phyloP scores from a whole-genome alignment of 305 asterid species.

The Plantago coronopus region DNA sequence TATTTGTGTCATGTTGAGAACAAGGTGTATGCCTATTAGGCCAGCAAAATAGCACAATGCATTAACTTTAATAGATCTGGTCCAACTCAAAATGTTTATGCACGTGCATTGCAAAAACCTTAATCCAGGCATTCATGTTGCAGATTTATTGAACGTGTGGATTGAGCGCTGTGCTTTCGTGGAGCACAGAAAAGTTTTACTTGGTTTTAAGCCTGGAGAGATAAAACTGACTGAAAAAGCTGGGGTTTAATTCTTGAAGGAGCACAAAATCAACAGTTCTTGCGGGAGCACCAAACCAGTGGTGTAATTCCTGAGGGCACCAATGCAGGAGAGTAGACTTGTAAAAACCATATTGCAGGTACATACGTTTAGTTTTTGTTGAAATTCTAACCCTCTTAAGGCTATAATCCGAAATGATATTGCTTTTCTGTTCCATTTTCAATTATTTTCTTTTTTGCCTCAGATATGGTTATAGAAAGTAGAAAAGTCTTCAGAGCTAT shows the following conservation, averaged over 20 bases:
- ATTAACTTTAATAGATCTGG: no score
- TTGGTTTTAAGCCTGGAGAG: neutral
- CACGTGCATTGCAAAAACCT: neutral
- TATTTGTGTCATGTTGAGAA: no score
- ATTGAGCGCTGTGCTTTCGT: neutral
- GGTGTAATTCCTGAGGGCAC: no score
- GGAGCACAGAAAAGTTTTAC: neutral
- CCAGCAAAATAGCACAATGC: no score
- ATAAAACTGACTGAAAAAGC: neutral
- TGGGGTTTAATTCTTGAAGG: no score
- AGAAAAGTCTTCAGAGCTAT: constrained; percentile 1
- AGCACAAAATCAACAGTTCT: no score
- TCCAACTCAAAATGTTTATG: neutral
- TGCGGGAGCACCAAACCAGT: no score
- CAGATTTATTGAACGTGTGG: neutral
- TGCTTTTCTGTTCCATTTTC: neutral
- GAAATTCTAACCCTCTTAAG: neutral
- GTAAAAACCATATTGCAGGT: neutral
- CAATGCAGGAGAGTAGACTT: no score
- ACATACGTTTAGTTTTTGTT: neutral
- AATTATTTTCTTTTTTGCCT: neutral
- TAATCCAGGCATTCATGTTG: neutral
- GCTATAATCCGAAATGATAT: neutral
- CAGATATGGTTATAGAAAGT: neutral
- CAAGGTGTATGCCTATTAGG: no score